phyloP scores from a whole-genome alignment of 1,139 yeast genomes.

The Geotrichum citri-aurantii region DNA sequence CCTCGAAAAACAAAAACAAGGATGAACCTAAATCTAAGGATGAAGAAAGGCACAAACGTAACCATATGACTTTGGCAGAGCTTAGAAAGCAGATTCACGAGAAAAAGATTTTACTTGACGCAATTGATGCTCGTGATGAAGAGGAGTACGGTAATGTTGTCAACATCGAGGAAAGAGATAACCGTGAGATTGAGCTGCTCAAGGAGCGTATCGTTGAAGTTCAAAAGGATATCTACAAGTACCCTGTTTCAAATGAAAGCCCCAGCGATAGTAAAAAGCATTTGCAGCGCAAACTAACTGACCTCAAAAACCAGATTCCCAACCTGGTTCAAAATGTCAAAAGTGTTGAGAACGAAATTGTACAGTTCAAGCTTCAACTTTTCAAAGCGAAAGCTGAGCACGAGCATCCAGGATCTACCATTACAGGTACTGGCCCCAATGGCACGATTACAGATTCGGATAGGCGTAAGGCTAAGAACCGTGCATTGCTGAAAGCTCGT shows the following conservation, averaged over 20 bases:
- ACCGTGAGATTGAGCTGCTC: conserved; percentile 54
- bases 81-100: conserved; percentile 62
- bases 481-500: conserved; percentile 70
- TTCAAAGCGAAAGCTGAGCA: conserved; percentile 50
- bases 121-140: conserved; percentile 66
- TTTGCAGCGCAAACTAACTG: conserved; percentile 48
- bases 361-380: conserved; percentile 57
- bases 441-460: conserved; percentile 85
- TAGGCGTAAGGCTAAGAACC: conserved; percentile 68
- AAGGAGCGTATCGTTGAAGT: conserved; percentile 54
- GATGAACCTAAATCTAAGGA: conserved; percentile 34
- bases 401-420: conserved; percentile 61
- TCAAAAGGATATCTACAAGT: conserved; percentile 45
- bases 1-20: conserved; percentile 38
- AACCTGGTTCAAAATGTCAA: conserved; percentile 56
- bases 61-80: conserved; percentile 39
- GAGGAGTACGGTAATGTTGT: conserved; percentile 46
- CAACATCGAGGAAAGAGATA: conserved; percentile 41
- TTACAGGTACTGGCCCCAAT: conserved; percentile 78
- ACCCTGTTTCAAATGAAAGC: conserved; percentile 33
- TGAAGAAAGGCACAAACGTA: conserved; percentile 13
- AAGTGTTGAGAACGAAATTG: conserved; percentile 59
- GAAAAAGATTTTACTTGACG: conserved; percentile 63
- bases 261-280: conserved; percentile 34
- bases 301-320: conserved; percentile 65